These are phyloP conservation scores for Glonium stellatum DNA, from an alignment of 495 filamentous ascomycete species.

Conservation along the genomic window DNA sequence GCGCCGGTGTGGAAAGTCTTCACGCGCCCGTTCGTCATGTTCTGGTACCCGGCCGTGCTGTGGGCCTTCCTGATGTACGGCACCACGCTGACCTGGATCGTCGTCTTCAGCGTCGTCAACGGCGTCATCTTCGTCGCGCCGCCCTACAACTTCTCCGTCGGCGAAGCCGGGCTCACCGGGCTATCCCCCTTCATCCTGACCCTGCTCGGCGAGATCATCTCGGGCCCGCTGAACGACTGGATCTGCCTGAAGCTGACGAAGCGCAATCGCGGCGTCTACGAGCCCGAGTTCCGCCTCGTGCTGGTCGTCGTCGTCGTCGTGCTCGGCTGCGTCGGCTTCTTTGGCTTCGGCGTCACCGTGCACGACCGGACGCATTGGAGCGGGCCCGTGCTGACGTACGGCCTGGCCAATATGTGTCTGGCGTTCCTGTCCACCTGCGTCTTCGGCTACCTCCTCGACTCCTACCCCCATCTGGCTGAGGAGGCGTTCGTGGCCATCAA, in stretches of 20 bases:
- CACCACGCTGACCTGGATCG: slow-evolving; percentile 48
- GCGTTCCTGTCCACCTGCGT: slow-evolving; percentile 47
- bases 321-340: slow-evolving; percentile 47
- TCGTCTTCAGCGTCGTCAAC: slow-evolving; percentile 49
- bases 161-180: slow-evolving; percentile 44
- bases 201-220: slow-evolving; percentile 43
- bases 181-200: slow-evolving; percentile 45
- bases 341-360: slow-evolving; percentile 54
- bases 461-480: slow-evolving; percentile 45
- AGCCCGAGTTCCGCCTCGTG: slow-evolving; percentile 51
- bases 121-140: slow-evolving; percentile 44
- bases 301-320: slow-evolving; percentile 43
- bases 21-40: slow-evolving; percentile 43
- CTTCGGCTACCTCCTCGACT: slow-evolving; percentile 50
- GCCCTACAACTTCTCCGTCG: slow-evolving; percentile 49
- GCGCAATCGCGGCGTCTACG: slow-evolving; percentile 47
- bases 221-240: slow-evolving; percentile 48
- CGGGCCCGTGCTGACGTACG: slow-evolving; percentile 48
- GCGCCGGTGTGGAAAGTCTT: slow-evolving; percentile 46
- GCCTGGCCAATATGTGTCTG: slow-evolving; percentile 47
- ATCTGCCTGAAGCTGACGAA: slow-evolving; percentile 41
- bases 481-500: slow-evolving; percentile 54
- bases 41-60: slow-evolving; percentile 49
- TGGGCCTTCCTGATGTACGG: slow-evolving; percentile 51
- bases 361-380: slow-evolving; percentile 49